A percentile compares a stretch with the other conserved stretches of the same genome.
These are phyloP conservation scores for Xerocomus cyaneibrunnescens DNA, from an alignment of 1,284 basidiomycete species.

Conservation along the genomic window DNA sequence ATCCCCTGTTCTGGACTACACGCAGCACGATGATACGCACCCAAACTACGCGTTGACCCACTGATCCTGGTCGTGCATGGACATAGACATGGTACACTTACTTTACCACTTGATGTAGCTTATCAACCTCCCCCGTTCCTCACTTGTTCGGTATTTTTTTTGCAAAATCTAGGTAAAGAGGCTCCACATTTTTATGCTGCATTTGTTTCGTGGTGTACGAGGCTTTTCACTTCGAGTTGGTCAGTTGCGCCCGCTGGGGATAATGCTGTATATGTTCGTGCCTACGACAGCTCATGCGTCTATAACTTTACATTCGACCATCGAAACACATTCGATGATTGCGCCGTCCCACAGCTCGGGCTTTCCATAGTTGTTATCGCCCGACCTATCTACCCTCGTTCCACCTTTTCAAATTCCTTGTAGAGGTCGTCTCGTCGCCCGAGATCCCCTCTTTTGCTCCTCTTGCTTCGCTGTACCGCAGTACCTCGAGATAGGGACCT, in stretches of 20 bases:
- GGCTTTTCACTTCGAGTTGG: neutral
- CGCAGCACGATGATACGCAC: neutral
- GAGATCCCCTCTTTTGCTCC: neutral
- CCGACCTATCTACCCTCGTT: neutral
- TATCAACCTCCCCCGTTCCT: conserved; percentile 10
- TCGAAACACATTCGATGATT: neutral
- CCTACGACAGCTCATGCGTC: neutral
- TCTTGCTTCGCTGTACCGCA: neutral
- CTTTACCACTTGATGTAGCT: conserved; percentile 14
- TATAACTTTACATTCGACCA: conserved; percentile 1
- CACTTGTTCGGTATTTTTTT: neutral
- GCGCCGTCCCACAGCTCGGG: neutral
- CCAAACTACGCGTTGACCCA: neutral
- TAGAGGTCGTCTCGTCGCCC: neutral
- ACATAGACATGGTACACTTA: conserved; percentile 4
- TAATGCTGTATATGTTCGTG: too few species aligned
- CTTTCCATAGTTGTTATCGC: conserved; percentile 2
- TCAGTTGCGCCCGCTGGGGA: neutral
- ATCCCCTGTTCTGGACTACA: neutral
- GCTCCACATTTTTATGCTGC: neutral
- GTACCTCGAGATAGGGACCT: neutral
- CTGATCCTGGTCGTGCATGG: conserved; percentile 1
- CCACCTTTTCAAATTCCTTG: conserved; percentile 1
- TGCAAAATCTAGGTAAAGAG: neutral
- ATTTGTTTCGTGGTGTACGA: neutral